Conservation (phyloP, 2,329 filamentous ascomycete genomes). For the Colletotrichum orchidophilum region DNA sequence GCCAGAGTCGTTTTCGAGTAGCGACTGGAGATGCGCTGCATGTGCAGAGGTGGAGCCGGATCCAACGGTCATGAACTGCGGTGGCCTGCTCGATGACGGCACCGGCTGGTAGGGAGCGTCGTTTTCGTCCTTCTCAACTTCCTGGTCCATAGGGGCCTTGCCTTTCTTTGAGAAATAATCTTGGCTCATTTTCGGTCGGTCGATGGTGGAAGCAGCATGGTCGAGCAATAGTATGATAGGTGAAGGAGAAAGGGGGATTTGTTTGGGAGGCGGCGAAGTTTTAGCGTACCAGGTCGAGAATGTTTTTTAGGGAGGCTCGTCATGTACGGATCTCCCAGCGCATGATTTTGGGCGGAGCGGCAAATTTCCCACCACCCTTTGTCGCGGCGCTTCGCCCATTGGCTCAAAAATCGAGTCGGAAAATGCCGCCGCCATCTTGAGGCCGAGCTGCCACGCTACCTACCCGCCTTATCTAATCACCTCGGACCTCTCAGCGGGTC, state of each 20-base stretch:
- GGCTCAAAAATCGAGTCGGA: conserved; percentile 39
- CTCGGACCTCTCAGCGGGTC: conserved; percentile 12
- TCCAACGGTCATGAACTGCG: conserved; percentile 89
- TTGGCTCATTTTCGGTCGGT: conserved; percentile 64
- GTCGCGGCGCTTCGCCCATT: conserved; percentile 41
- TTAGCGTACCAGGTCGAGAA: conserved; percentile 12
- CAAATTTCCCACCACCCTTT: conserved; percentile 41
- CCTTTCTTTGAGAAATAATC: conserved; percentile 66
- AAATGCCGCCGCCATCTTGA: conserved; percentile 20
- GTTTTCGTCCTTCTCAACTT: conserved; percentile 38
- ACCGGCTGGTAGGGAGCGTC: conserved; percentile 39
- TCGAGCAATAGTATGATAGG: conserved; percentile 35
- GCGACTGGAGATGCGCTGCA: conserved; percentile 80
- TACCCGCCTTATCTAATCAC: conserved; percentile 40
- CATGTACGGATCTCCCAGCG: conserved; percentile 23
- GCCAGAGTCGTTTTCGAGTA: conserved; percentile 89
- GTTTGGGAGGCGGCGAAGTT: conserved; percentile 19
- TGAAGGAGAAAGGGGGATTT: conserved; percentile 1
- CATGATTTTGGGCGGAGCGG: conserved; percentile 43
- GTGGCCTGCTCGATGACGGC: conserved; percentile 47
- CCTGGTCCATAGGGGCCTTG: conserved; percentile 52
- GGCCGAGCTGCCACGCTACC: not conserved
- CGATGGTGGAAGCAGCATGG: conserved; percentile 45
- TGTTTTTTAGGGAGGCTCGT: conserved; percentile 31
- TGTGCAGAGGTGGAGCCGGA: conserved; percentile 83